Conservation (phyloP, 768 basidiomycete species). For the Lentinula raphanica region DNA sequence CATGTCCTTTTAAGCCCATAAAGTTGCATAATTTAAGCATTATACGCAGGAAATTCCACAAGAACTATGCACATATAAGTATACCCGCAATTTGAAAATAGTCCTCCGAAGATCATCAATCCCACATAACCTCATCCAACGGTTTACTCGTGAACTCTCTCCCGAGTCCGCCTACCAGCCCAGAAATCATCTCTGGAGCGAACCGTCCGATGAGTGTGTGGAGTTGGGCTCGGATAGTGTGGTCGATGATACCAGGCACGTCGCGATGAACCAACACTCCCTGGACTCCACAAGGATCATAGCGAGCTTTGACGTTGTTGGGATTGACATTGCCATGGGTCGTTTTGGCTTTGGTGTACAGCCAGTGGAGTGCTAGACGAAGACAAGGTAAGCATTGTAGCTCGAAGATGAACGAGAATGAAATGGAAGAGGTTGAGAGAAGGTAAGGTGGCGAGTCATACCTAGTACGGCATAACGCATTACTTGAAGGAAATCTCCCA, state of each 20-base stretch:
- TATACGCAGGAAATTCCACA: no score
- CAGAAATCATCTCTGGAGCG: not conserved
- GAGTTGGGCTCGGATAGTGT: not conserved
- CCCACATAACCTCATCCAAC: no score
- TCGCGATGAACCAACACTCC: not conserved
- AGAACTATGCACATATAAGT: no score
- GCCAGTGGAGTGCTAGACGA: not conserved
- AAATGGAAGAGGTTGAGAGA: not conserved
- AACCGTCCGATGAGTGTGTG: not conserved
- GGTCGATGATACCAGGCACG: not conserved
- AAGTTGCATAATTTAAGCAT: no score
- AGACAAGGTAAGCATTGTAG: not conserved
- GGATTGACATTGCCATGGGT: not conserved
- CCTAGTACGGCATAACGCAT: not conserved
- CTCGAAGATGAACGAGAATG: not conserved
- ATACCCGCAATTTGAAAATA: no score
- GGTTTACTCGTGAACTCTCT: not conserved
- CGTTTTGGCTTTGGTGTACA: not conserved
- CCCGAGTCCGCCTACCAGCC: not conserved
- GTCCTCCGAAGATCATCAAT: no score
- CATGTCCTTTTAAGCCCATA: no score
- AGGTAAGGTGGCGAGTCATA: not conserved
- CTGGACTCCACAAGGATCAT: not conserved
- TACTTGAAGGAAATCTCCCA: not conserved
- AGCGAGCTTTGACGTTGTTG: not conserved